phyloP scores from a whole-genome alignment of 73 alveolate genomes.

The Breviolum minutum region DNA sequence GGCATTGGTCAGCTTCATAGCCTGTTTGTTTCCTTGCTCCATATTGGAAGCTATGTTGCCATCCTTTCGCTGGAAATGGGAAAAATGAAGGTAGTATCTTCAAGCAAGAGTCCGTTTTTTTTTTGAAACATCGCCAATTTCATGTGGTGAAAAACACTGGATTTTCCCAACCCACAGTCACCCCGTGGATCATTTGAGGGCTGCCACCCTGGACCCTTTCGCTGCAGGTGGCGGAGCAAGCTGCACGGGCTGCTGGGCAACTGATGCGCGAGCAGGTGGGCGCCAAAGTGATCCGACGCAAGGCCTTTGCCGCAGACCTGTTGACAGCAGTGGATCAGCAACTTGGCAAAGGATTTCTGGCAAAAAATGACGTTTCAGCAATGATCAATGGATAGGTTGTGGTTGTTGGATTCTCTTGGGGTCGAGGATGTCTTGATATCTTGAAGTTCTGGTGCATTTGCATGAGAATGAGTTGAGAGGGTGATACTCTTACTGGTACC shows the following conservation, averaged over 20 bases:
- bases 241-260: slow-evolving; percentile 47
- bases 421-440: not conserved
- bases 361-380: not conserved
- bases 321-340: slow-evolving; percentile 48
- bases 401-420: not conserved
- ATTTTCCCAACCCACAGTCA: no score
- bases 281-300: slow-evolving; percentile 38
- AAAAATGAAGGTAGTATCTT: no score
- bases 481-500: no score
- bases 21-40: no score
- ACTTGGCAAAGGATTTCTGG: not conserved
- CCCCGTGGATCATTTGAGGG: not conserved
- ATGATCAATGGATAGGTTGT: not conserved
- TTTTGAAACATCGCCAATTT: no score
- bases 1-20: no score
- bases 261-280: slow-evolving; percentile 43
- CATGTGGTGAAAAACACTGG: no score
- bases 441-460: no score
- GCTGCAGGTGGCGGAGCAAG: slow-evolving; percentile 42
- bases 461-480: no score
- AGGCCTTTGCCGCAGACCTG: slow-evolving; percentile 53
- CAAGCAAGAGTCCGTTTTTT: no score
- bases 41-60: no score
- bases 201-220: not conserved
- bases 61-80: no score